Percentiles rank a stretch among this genome's conserved stretches.
phyloP scores from a whole-genome alignment of 169 alveolate genomes.

The Neospora caninum region DNA sequence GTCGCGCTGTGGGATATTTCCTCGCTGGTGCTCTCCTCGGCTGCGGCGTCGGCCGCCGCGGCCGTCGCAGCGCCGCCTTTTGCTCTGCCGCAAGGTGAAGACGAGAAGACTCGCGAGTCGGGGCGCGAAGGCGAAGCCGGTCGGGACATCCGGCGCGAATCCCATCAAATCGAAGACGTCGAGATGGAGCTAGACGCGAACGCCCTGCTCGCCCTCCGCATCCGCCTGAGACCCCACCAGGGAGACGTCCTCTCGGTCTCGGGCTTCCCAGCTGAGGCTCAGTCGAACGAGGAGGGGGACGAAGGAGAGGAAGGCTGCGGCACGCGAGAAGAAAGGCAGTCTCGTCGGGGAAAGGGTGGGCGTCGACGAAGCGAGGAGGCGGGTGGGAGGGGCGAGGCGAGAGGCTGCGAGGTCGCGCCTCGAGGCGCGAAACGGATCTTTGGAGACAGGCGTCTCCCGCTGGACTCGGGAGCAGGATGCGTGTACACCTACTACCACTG shows the following conservation, averaged over 20 bases:
- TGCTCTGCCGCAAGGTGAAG: too few relatives aligned
- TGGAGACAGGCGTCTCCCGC: not conserved
- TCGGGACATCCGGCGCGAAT: too few relatives aligned
- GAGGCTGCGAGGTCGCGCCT: not conserved
- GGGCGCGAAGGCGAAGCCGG: too few relatives aligned
- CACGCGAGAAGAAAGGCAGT: not conserved
- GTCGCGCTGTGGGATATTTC: constrained; percentile 65
- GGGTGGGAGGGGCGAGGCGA: not conserved
- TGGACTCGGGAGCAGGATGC: constrained; percentile 20
- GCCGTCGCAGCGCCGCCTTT: not conserved
- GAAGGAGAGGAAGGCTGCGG: not conserved
- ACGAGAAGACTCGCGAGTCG: too few relatives aligned
- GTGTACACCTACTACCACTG: not conserved
- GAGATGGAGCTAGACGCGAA: constrained; percentile 39
- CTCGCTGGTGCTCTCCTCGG: constrained; percentile 45
- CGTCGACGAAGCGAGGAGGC: not conserved
- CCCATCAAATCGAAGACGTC: not conserved
- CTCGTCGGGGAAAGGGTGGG: not conserved
- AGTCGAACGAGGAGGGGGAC: not conserved
- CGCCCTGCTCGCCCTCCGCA: constrained; percentile 54
- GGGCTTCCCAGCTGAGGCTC: not conserved
- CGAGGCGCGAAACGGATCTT: not conserved
- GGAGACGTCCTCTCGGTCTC: constrained; percentile 67
- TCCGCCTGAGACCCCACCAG: constrained; percentile 63
- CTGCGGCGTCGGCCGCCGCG: constrained; percentile 21